Percentiles rank a stretch among this genome's conserved stretches.
Evolutionary conservation across 2,329 filamentous ascomycete genomes (phyloP).

Genomic region (Fusarium mangiferae): DNA sequence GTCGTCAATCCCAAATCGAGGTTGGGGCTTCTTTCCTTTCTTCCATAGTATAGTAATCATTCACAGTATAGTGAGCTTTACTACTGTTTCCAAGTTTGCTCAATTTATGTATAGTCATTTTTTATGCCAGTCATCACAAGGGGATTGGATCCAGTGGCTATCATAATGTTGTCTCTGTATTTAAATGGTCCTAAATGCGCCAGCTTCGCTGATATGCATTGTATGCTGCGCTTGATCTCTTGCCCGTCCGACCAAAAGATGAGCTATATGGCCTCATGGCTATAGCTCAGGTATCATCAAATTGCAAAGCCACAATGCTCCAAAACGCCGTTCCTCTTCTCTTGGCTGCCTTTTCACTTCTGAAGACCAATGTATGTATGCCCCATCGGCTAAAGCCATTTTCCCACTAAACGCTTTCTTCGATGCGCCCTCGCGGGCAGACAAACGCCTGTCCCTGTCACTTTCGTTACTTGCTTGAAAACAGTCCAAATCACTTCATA

Average conservation of each 20-base stretch:
- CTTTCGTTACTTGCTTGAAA: slow-evolving; percentile 19
- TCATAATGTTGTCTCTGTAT: neutral
- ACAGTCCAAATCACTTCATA: slow-evolving; percentile 17
- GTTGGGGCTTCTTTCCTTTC: neutral
- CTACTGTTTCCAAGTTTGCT: neutral
- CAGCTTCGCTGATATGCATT: neutral
- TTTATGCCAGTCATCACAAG: neutral
- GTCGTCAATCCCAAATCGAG: neutral
- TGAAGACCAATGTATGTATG: neutral
- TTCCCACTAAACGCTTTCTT: slow-evolving; percentile 16
- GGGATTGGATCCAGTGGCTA: neutral
- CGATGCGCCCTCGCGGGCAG: slow-evolving; percentile 4
- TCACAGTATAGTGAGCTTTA: neutral
- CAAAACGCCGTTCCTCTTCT: slow-evolving; percentile 36
- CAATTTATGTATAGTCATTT: neutral
- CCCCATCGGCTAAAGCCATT: slow-evolving; percentile 1
- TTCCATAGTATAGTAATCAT: too few relatives aligned
- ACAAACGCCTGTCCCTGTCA: slow-evolving; percentile 21
- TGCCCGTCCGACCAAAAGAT: slow-evolving; percentile 23
- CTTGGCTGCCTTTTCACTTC: slow-evolving; percentile 10
- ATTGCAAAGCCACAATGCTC: slow-evolving; percentile 28
- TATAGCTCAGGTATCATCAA: slow-evolving; percentile 45
- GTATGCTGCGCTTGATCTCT: neutral
- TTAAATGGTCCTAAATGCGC: slow-evolving; percentile 2
- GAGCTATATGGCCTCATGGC: slow-evolving; percentile 30